phyloP scores from a whole-genome alignment of 192 early-diverging fungal genomes.

The Coemansia reversa region DNA sequence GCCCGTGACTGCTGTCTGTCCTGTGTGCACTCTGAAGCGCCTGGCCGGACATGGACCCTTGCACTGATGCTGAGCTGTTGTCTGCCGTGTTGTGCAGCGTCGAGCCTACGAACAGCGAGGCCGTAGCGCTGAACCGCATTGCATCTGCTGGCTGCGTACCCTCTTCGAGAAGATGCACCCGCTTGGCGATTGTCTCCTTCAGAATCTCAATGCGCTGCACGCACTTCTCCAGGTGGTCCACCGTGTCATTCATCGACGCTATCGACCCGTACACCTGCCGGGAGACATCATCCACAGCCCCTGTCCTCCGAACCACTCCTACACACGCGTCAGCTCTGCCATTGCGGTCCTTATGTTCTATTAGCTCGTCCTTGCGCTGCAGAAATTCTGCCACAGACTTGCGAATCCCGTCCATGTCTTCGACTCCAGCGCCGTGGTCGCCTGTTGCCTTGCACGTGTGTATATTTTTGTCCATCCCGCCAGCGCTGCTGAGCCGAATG shows the following conservation, averaged over 20 bases:
- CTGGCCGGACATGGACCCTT: constrained; percentile 10
- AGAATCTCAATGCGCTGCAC: constrained; percentile 31
- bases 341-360: background rate
- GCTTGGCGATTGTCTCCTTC: constrained; percentile 17
- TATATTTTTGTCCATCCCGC: background rate
- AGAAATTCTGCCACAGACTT: constrained; percentile 3
- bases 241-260: constrained; percentile 14
- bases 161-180: constrained; percentile 12
- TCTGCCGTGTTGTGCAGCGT: constrained; percentile 8
- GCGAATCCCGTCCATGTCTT: constrained; percentile 7
- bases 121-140: background rate
- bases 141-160: background rate
- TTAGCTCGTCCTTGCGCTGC: background rate
- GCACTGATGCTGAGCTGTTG: constrained; percentile 11
- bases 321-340: too few species aligned
- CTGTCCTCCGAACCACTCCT: too few species aligned
- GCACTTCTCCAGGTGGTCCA: constrained; percentile 23
- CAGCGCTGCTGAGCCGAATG: background rate
- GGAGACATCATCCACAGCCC: background rate
- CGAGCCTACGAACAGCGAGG: background rate
- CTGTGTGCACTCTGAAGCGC: background rate
- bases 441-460: background rate
- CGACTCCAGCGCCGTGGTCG: background rate
- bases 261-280: constrained; percentile 7
- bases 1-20: background rate